phyloP scores from a whole-genome alignment of 441 rosid species.

The Breynia disticha region DNA sequence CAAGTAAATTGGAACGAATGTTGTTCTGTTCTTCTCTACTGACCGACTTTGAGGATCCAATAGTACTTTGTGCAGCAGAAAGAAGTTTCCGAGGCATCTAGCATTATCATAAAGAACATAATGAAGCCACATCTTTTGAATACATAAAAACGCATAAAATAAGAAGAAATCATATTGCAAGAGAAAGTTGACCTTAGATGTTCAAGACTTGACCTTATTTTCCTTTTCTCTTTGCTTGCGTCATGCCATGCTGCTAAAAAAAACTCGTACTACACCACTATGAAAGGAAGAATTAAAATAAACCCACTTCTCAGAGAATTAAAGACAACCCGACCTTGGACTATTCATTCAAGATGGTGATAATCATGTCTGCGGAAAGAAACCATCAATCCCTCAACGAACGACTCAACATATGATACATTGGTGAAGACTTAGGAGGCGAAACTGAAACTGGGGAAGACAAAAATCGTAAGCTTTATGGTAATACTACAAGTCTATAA shows the following conservation, averaged over 20 bases:
- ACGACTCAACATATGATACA: no score
- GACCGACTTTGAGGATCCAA: slow-evolving; percentile 28
- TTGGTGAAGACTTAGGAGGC: no score
- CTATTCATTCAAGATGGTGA: no score
- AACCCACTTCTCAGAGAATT: no score
- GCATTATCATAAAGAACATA: slow-evolving; percentile 14
- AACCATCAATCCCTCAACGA: no score
- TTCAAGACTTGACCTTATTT: slow-evolving; percentile 76
- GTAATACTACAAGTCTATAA: no score
- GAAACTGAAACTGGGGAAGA: no score
- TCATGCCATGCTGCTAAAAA: slow-evolving; percentile 86
- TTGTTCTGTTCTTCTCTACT: slow-evolving; percentile 33
- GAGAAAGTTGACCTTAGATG: slow-evolving; percentile 51
- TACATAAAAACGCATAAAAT: no score
- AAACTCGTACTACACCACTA: slow-evolving; percentile 70
- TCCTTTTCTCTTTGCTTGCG: slow-evolving; percentile 97
- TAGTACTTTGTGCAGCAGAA: slow-evolving; percentile 30
- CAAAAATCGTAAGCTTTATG: no score
- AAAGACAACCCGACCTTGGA: no score
- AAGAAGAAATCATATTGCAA: slow-evolving; percentile 5
- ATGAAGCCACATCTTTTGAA: slow-evolving; percentile 13
- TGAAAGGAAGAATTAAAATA: slow-evolving; percentile 68
- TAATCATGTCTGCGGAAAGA: no score
- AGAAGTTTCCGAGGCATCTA: slow-evolving; percentile 59
- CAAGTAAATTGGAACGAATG: slow-evolving; percentile 26